phyloP scores from a whole-genome alignment of 768 basidiomycete species.

The Imleria badia region DNA sequence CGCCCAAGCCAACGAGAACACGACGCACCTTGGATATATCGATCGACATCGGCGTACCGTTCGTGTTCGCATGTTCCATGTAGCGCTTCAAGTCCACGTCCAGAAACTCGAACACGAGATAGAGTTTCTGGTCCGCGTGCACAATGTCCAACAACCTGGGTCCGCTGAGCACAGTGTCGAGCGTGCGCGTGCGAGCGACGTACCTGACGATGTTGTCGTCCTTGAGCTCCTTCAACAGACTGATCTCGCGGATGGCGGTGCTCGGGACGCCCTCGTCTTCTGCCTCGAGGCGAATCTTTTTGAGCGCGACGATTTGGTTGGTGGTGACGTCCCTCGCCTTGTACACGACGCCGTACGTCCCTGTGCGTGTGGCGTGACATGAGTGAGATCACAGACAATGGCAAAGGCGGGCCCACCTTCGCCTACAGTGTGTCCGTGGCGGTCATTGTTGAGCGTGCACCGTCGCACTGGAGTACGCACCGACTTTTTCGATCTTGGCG shows the following conservation, averaged over 20 bases:
- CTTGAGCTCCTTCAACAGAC: slow-evolving; percentile 92
- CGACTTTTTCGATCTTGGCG: slow-evolving; percentile 97
- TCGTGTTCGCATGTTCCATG: slow-evolving; percentile 84
- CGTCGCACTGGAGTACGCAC: slow-evolving; percentile 52
- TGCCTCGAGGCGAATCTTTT: slow-evolving; percentile 97
- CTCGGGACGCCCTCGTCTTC: slow-evolving; percentile 99
- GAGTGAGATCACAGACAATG: neutral
- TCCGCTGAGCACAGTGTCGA: slow-evolving; percentile 6
- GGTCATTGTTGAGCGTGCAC: slow-evolving; percentile 13
- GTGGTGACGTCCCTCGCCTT: slow-evolving; percentile 84
- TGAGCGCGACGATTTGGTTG: slow-evolving; percentile 88
- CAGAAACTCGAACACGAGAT: slow-evolving; percentile 96
- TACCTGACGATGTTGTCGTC: slow-evolving; percentile 95
- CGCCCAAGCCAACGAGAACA: neutral
- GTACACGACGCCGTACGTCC: slow-evolving; percentile 98
- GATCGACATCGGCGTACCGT: slow-evolving; percentile 67
- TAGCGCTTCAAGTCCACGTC: slow-evolving; percentile 97
- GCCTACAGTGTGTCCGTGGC: slow-evolving; percentile 33
- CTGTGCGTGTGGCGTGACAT: slow-evolving; percentile 40
- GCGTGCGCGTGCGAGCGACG: neutral
- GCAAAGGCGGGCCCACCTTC: slow-evolving; percentile 35
- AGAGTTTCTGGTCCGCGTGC: slow-evolving; percentile 95
- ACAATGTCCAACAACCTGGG: slow-evolving; percentile 91
- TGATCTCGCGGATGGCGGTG: slow-evolving; percentile 98
- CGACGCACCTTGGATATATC: slow-evolving; percentile 77